These are phyloP conservation scores for Penstemon barbatus DNA, from an alignment of 257 asterid genomes.

Conservation along the genomic window DNA sequence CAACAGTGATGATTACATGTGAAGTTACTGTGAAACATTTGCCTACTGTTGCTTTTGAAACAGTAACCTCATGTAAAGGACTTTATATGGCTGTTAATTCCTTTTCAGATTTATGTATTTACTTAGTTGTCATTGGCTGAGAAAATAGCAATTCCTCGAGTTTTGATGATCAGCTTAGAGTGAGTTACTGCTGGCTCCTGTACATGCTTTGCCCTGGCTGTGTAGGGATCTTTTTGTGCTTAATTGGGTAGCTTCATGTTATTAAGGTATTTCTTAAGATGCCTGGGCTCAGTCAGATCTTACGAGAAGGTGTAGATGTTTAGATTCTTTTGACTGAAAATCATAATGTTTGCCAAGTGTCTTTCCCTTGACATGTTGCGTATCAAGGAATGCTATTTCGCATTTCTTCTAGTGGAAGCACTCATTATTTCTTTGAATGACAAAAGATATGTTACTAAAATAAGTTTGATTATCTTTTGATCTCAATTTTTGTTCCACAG, in stretches of 20 bases:
- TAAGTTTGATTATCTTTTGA: slow-evolving; percentile 8
- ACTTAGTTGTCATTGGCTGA: no score
- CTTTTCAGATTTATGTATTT: no score
- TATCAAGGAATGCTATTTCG: slow-evolving; percentile 8
- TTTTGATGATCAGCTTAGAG: no score
- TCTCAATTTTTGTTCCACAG: slow-evolving; percentile 40
- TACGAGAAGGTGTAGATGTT: background rate
- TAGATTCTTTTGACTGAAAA: background rate
- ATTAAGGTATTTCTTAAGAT: no score
- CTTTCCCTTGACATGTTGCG: background rate
- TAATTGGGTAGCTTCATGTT: no score
- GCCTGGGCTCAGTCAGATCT: no score
- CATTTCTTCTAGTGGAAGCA: background rate
- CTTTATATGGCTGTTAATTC: no score
- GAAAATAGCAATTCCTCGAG: no score
- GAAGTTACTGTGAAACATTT: background rate
- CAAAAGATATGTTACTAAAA: slow-evolving; percentile 18
- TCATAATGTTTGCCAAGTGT: background rate
- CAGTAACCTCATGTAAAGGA: no score
- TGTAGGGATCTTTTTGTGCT: no score
- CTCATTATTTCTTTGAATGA: background rate
- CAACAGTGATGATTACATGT: background rate
- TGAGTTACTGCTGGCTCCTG: background rate
- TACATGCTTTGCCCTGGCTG: no score
- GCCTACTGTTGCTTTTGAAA: no score